Percentiles rank a stretch among this genome's conserved stretches.
phyloP scores from a whole-genome alignment of 2,329 filamentous ascomycete species.

The Colletotrichum shisoi region DNA sequence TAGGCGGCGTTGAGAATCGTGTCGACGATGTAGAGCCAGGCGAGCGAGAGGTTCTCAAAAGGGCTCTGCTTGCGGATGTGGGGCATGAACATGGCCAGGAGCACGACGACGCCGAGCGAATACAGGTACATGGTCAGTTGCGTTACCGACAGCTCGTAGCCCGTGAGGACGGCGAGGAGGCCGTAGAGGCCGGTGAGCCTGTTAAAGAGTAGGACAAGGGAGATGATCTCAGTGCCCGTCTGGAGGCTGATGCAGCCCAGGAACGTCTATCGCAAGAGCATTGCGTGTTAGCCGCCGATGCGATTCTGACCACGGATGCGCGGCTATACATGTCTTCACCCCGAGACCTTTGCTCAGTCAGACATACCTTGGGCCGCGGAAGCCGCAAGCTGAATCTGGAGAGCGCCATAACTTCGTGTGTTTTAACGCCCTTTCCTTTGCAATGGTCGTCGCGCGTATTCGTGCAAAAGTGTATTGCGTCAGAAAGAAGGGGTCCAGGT shows the following conservation, averaged over 20 bases:
- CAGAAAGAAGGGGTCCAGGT: slow-evolving; percentile 31
- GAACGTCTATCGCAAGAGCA: slow-evolving; percentile 69
- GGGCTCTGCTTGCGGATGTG: slow-evolving; percentile 82
- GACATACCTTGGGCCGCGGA: slow-evolving; percentile 44
- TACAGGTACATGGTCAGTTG: slow-evolving; percentile 94
- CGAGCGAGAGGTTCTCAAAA: slow-evolving; percentile 80
- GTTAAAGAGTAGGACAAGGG: slow-evolving; percentile 84
- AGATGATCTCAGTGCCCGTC: slow-evolving; percentile 85
- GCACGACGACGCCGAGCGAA: slow-evolving; percentile 74
- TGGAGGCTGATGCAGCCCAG: slow-evolving; percentile 86
- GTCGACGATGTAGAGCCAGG: slow-evolving; percentile 86
- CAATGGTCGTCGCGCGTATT: not conserved
- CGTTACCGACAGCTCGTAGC: slow-evolving; percentile 80
- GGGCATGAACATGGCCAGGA: slow-evolving; percentile 75
- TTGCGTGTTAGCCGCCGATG: slow-evolving; percentile 3
- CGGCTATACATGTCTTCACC: not conserved
- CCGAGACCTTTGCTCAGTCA: not conserved
- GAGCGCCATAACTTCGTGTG: slow-evolving; percentile 23
- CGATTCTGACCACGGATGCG: not conserved
- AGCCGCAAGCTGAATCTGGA: slow-evolving; percentile 42
- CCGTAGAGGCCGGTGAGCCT: slow-evolving; percentile 92
- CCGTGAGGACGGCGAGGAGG: slow-evolving; percentile 85
- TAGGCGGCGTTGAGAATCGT: slow-evolving; percentile 82
- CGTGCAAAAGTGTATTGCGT: slow-evolving; percentile 15
- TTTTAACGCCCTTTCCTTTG: not conserved